A percentile compares a stretch with the other conserved stretches of the same genome.
These are phyloP conservation scores for Melampsora abietis-canadensis DNA, from an alignment of 1,284 basidiomycete species.

Conservation along the genomic window DNA sequence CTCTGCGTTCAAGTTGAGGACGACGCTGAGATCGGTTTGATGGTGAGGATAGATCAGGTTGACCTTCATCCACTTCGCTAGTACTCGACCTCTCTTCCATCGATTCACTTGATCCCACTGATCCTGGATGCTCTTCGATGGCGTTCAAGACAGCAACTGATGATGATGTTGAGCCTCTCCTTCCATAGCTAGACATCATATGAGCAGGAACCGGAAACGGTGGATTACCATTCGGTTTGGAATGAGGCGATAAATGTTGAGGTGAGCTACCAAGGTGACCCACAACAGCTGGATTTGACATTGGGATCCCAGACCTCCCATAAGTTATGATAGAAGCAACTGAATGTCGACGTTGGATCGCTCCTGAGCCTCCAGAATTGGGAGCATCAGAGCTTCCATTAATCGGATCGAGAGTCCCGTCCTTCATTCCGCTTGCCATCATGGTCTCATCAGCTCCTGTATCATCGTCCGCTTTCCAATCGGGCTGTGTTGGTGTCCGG, in stretches of 20 bases:
- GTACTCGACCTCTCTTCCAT: too few species aligned
- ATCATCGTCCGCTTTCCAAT: neutral
- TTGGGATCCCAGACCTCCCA: neutral
- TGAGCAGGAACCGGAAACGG: neutral
- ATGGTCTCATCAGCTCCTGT: conserved; percentile 21
- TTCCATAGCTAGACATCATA: conserved; percentile 2
- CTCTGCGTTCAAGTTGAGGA: conserved; percentile 5
- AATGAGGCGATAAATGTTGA: too few species aligned
- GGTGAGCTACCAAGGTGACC: too few species aligned
- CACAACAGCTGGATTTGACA: too few species aligned
- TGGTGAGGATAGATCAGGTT: too few species aligned
- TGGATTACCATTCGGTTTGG: neutral
- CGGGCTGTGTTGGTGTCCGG: neutral
- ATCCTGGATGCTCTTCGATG: conserved; percentile 33
- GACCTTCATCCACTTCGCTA: too few species aligned
- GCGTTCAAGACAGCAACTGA: conserved; percentile 25
- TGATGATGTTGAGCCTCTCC: conserved; percentile 15
- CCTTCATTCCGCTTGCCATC: neutral
- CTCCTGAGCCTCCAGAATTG: too few species aligned
- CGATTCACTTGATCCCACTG: neutral
- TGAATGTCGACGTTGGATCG: neutral
- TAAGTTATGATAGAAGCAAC: neutral
- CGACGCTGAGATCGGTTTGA: neutral
- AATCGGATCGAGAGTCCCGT: neutral
- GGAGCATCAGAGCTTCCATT: too few species aligned